Evolutionary conservation across 2,329 filamentous ascomycete species (phyloP).

Genomic region (Talaromyces albobiverticillius): DNA sequence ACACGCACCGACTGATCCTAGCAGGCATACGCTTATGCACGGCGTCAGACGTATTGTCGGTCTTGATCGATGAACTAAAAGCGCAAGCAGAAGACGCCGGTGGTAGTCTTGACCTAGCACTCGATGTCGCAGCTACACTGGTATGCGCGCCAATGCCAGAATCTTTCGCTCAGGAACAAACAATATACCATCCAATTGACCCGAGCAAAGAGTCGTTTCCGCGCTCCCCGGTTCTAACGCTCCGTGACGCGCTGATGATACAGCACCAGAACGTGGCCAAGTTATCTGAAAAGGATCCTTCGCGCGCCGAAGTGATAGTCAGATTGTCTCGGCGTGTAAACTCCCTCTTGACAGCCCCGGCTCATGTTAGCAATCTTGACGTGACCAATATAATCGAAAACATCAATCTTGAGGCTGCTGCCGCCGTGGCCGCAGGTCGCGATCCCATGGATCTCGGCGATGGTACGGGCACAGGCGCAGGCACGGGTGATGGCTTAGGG

Average conservation of each 20-base stretch:
- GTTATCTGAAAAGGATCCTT: conserved; percentile 41
- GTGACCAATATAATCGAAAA: conserved; percentile 43
- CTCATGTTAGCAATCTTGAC: conserved; percentile 40
- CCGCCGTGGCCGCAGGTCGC: conserved; percentile 14
- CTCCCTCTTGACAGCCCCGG: conserved; percentile 34
- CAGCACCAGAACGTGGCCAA: conserved; percentile 39
- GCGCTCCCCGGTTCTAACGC: conserved; percentile 35
- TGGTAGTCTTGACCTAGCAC: conserved; percentile 38
- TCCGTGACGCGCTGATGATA: conserved; percentile 39
- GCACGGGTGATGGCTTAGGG: conserved; percentile 15
- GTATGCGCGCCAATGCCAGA: conserved; percentile 41
- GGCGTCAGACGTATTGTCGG: conserved; percentile 33
- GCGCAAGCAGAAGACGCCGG: conserved; percentile 33
- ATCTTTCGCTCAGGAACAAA: conserved; percentile 38
- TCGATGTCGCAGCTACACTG: conserved; percentile 44
- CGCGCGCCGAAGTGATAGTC: conserved; percentile 44
- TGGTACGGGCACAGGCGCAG: conserved; percentile 14
- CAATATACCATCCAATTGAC: conserved; percentile 32
- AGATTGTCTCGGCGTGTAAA: conserved; percentile 46
- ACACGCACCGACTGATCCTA: conserved; percentile 55
- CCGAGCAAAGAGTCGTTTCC: conserved; percentile 31
- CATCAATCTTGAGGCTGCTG: conserved; percentile 36
- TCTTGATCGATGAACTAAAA: conserved; percentile 42
- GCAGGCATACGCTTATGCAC: conserved; percentile 41
- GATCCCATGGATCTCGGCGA: conserved; percentile 33